Evolutionary conservation across 208 protist genomes (phyloP).

Genomic region (Entamoeba dispar): DNA sequence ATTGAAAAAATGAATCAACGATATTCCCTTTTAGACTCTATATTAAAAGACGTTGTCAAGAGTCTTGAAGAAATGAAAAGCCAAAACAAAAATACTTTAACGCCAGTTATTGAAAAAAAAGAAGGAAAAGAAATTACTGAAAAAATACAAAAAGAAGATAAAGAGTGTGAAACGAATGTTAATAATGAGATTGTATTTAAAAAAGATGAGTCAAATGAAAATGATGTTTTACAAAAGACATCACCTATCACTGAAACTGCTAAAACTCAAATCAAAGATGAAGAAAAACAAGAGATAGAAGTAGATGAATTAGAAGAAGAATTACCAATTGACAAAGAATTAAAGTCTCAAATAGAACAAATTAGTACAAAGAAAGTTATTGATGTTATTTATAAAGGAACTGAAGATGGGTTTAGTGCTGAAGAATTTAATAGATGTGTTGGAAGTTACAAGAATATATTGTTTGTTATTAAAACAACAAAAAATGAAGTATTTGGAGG

Average conservation of each 20-base stretch:
- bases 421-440: not conserved
- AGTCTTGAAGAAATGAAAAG: not conserved
- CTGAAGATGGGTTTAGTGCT: not conserved
- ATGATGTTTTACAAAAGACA: not conserved
- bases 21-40: not conserved
- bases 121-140: not conserved
- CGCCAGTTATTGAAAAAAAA: too few relatives aligned
- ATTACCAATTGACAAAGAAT: not conserved
- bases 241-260: not conserved
- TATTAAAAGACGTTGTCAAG: not conserved
- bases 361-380: not conserved
- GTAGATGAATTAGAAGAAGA: not conserved
- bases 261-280: not conserved
- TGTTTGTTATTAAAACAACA: not conserved
- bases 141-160: not conserved
- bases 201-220: too few relatives aligned
- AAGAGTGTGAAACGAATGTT: not conserved
- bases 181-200: not conserved
- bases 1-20: not conserved
- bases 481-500: not conserved
- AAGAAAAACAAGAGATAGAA: not conserved
- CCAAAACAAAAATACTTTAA: not conserved
- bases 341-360: not conserved
- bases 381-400: not conserved
- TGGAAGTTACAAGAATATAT: not conserved